phyloP scores from a whole-genome alignment of 208 protist species.

The Trypanosoma caninum region DNA sequence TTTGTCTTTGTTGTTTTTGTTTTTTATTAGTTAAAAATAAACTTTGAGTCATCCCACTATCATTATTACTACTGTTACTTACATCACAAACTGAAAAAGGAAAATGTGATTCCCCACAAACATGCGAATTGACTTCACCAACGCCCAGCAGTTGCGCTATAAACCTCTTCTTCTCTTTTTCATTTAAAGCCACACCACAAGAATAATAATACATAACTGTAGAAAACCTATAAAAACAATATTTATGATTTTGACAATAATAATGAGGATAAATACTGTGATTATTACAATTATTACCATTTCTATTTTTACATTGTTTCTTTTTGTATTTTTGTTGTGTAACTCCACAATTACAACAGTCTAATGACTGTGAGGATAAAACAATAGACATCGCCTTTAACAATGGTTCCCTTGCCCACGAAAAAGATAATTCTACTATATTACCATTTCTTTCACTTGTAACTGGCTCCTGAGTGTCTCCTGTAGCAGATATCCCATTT shows the following conservation, averaged over 20 bases:
- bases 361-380: neutral
- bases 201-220: constrained; percentile 20
- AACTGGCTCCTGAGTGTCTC: neutral
- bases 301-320: neutral
- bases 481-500: no score
- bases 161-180: constrained; percentile 1
- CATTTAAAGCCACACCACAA: neutral
- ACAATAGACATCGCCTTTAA: neutral
- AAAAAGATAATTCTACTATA: neutral
- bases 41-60: neutral
- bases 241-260: neutral
- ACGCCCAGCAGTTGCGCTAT: constrained; percentile 6
- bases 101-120: neutral
- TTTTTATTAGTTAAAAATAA: no score
- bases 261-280: neutral
- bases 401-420: constrained; percentile 9
- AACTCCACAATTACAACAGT: no score
- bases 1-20: no score
- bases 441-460: neutral
- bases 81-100: no score
- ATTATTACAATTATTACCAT: neutral
- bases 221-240: neutral
- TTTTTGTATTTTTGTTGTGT: neutral
- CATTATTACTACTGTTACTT: neutral
- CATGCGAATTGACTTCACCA: neutral